Evolutionary conservation across 106 monocot species (phyloP).

Genomic region (Platanthera zijinensis): DNA sequence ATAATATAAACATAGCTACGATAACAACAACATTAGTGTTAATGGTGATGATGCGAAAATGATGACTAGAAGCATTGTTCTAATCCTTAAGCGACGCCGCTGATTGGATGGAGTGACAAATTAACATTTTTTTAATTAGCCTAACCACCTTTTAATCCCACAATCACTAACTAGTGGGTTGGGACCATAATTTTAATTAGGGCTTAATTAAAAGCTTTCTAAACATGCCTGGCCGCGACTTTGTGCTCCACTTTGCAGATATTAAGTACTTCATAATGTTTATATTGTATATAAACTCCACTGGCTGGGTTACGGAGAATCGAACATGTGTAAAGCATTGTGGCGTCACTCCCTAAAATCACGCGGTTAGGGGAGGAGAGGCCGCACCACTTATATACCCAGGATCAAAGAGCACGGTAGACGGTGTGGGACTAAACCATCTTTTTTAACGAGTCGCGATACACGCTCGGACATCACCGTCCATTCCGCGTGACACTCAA

Average conservation of each 20-base stretch:
- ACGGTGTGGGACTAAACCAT: too few relatives aligned
- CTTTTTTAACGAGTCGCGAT: too few relatives aligned
- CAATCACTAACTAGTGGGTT: not conserved
- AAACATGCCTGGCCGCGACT: not conserved
- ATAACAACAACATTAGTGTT: not conserved
- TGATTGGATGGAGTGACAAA: not conserved
- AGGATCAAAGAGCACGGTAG: too few relatives aligned
- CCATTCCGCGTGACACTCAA: too few relatives aligned
- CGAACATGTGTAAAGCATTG: too few relatives aligned
- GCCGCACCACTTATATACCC: too few relatives aligned
- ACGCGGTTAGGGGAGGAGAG: too few relatives aligned
- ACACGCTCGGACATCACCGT: too few relatives aligned
- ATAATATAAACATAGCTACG: not conserved
- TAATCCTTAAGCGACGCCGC: not conserved
- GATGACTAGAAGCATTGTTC: not conserved
- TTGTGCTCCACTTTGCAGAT: not conserved
- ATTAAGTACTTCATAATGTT: too few relatives aligned
- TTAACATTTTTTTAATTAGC: not conserved
- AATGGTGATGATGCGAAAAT: not conserved
- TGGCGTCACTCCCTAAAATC: too few relatives aligned
- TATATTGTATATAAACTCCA: too few relatives aligned
- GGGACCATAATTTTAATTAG: not conserved
- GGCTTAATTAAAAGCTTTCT: not conserved
- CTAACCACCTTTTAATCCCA: not conserved
- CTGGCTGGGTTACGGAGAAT: too few relatives aligned